Conservation (phyloP, 768 basidiomycete genomes). For the Lentinula sp. region DNA sequence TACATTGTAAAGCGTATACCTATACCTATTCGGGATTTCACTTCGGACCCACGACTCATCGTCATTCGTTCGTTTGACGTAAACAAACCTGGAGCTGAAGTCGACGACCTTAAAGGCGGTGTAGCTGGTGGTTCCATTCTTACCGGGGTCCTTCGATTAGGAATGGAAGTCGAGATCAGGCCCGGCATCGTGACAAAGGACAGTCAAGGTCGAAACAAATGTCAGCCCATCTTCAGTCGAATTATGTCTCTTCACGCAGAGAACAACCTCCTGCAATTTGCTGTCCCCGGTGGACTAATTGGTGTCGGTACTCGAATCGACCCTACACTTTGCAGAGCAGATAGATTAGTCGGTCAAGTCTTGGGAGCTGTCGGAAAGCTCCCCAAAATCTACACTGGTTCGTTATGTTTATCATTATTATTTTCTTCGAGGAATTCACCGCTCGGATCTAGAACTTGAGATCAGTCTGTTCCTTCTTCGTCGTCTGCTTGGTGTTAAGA, state of each 20-base stretch:
- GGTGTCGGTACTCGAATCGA: slow-evolving; percentile 98
- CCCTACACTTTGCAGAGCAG: slow-evolving; percentile 94
- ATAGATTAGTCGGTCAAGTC: slow-evolving; percentile 95
- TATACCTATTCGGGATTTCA: slow-evolving; percentile 90
- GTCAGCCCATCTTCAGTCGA: slow-evolving; percentile 87
- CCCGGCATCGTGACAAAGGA: slow-evolving; percentile 98
- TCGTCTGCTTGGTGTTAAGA: slow-evolving; percentile 94
- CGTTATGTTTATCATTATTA: slow-evolving; percentile 2
- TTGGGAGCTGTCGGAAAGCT: slow-evolving; percentile 92
- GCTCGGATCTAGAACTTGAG: slow-evolving; percentile 60
- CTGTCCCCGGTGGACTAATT: slow-evolving; percentile 95
- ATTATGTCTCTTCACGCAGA: slow-evolving; percentile 94
- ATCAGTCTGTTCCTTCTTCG: slow-evolving; percentile 93
- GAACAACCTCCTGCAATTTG: slow-evolving; percentile 89
- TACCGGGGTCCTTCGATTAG: slow-evolving; percentile 83
- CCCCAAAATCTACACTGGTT: slow-evolving; percentile 88
- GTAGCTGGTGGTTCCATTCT: slow-evolving; percentile 97
- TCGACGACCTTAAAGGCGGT: slow-evolving; percentile 95
- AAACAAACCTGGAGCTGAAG: slow-evolving; percentile 97
- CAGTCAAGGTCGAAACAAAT: slow-evolving; percentile 79
- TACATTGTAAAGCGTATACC: slow-evolving; percentile 97
- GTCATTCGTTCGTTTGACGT: slow-evolving; percentile 99
- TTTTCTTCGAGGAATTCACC: not conserved
- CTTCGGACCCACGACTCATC: slow-evolving; percentile 86
- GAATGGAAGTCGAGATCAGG: slow-evolving; percentile 93